These are phyloP conservation scores for Neonectria punicea DNA, from an alignment of 2,329 filamentous ascomycete species.

Conservation along the genomic window DNA sequence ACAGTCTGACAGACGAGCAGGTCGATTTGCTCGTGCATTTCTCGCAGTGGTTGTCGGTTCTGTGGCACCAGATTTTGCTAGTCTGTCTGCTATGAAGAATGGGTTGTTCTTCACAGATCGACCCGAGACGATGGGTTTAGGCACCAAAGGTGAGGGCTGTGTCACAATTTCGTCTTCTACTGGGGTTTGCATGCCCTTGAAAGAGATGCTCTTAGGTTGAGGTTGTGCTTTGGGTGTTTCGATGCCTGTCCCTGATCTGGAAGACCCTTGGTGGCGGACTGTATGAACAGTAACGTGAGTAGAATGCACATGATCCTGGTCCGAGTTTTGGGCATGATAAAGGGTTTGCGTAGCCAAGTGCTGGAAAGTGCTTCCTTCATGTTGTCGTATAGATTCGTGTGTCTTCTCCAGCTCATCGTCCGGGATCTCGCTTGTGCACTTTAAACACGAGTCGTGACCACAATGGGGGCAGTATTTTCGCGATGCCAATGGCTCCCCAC, in stretches of 20 bases:
- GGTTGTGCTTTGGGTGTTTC: constrained; percentile 24
- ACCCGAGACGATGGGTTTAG: constrained; percentile 23
- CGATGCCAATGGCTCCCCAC: constrained; percentile 53
- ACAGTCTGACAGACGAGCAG: constrained; percentile 45
- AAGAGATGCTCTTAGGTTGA: constrained; percentile 18
- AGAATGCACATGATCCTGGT: constrained; percentile 13
- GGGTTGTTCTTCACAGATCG: constrained; percentile 44
- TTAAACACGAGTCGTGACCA: constrained; percentile 61
- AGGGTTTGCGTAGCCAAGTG: constrained; percentile 9
- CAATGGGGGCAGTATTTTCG: constrained; percentile 58
- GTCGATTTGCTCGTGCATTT: constrained; percentile 32
- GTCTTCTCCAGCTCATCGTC: constrained; percentile 22
- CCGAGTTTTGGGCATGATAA: background rate
- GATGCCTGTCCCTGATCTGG: constrained; percentile 25
- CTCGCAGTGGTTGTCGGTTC: constrained; percentile 37
- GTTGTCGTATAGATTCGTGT: constrained; percentile 8
- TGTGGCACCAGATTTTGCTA: constrained; percentile 30
- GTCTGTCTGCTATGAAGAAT: constrained; percentile 47
- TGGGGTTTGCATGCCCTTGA: constrained; percentile 10
- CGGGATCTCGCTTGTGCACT: constrained; percentile 54
- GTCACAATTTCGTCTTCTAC: constrained; percentile 14
- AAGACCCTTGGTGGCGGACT: constrained; percentile 12
- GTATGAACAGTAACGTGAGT: constrained; percentile 10
- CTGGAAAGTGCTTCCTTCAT: constrained; percentile 14
- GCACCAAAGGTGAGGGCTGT: constrained; percentile 8